Evolutionary conservation across 176 grass and related monocot species (phyloP).

Genomic region (Oryza glaberrima): DNA sequence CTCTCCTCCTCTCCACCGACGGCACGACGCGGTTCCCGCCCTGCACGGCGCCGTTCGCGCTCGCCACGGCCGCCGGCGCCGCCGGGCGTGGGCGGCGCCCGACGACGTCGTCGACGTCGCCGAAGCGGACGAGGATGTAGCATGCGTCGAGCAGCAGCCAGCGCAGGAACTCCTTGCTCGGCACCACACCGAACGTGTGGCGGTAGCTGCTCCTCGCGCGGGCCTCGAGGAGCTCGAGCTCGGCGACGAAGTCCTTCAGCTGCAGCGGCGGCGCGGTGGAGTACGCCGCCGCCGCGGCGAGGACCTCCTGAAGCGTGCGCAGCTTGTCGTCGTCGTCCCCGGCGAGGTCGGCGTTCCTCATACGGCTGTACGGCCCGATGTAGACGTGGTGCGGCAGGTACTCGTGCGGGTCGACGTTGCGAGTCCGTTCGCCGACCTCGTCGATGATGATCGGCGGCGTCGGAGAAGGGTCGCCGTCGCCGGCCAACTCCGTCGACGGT

Average conservation of each 20-base stretch:
- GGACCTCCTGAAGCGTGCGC: background rate
- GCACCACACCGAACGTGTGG: fast-evolving
- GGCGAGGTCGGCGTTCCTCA: fast-evolving
- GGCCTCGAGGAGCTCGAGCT: background rate
- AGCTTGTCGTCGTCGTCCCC: background rate
- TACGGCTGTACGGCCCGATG: background rate
- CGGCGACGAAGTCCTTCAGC: background rate
- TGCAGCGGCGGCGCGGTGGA: too few relatives aligned
- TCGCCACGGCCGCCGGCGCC: background rate
- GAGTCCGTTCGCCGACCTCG: background rate
- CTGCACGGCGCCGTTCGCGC: background rate
- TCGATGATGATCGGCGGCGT: background rate
- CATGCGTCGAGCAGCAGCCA: conserved; percentile 28
- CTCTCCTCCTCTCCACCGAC: background rate
- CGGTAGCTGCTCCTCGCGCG: background rate
- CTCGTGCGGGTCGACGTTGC: background rate
- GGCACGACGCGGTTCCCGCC: too few relatives aligned
- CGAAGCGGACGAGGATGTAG: conserved; percentile 14
- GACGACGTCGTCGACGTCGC: background rate
- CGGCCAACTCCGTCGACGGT: too few relatives aligned
- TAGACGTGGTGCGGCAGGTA: background rate
- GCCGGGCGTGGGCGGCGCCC: background rate
- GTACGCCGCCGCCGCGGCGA: background rate
- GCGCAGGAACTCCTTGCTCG: background rate
- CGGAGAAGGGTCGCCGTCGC: background rate